Base-by-base conservation (phyloP, 108 stramenopile species). In the Cyclotella kingstonii region DNA sequence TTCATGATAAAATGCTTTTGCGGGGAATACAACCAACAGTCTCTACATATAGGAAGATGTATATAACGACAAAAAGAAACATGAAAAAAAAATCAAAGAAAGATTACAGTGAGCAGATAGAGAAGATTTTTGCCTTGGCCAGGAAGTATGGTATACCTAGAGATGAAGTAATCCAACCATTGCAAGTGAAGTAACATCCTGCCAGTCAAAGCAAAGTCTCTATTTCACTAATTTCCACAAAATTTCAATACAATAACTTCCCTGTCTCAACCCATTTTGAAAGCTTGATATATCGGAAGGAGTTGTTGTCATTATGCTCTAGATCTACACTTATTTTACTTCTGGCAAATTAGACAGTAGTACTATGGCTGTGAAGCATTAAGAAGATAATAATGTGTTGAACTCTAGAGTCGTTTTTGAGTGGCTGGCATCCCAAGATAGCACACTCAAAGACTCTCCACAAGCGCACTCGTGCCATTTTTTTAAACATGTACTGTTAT, bases 1-100 rank as follows among this genome's bases (percentile, higher is more conserved):
- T 49, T 5, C 66, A 43, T 30, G 48, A 71, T 4, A 71, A 54
- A 59, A 77, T 77, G 76, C 35, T 59, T 19, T 57, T 43, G 5
- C 35, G 36, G 15, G 56, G 47, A 4, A 47, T 72, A 9, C 59
- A 57, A 45, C 70, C 70, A 21, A 57, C 25, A 11, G 41, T 18
- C 10, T 40, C 33, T 5, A 48, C 57, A 34, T 77, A 66, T 67
- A 39, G 19, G 12, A 15, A 36, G 33, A 42, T 77, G 39, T 77
- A 60, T 38, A 39, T 7, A 12, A 71, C 63, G n/a, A 64, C 58
- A 3, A 15, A 59, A 30, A 77, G 66, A 23, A 72, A 56, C 38
- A 31, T 65, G 0, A 28, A 56, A 15, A 60, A 53, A 45, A 38
- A 35, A 28, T 60, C 60, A n/a, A 49, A 44, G 39, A 39, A 56